phyloP scores from a whole-genome alignment of 2,329 filamentous ascomycete genomes.

The Fusarium albosuccineum region DNA sequence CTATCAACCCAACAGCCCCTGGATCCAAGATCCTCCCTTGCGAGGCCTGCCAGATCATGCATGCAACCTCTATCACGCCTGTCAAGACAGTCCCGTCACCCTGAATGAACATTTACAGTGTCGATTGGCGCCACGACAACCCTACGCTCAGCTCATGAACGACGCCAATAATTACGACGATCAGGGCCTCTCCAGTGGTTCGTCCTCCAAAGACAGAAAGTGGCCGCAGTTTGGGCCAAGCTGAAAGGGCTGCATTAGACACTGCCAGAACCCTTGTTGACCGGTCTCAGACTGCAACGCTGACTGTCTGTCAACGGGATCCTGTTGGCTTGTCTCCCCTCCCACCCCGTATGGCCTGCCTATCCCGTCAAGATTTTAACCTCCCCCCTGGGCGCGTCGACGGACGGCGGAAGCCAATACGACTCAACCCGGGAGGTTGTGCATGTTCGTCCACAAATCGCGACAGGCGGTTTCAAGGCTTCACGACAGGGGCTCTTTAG shows the following conservation, averaged over 20 bases:
- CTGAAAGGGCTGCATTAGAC: slow-evolving; percentile 33
- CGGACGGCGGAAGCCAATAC: slow-evolving; percentile 25
- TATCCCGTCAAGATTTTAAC: slow-evolving; percentile 22
- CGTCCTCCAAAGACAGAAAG: not conserved
- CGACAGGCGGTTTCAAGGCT: not conserved
- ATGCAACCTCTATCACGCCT: slow-evolving; percentile 32
- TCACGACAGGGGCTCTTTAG: slow-evolving; percentile 10
- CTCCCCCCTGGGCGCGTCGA: slow-evolving; percentile 8
- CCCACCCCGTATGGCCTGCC: slow-evolving; percentile 20
- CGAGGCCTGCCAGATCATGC: slow-evolving; percentile 22
- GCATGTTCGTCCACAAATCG: slow-evolving; percentile 10
- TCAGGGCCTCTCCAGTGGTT: slow-evolving; percentile 22
- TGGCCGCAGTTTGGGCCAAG: slow-evolving; percentile 27
- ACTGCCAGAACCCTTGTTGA: slow-evolving; percentile 27
- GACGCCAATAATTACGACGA: slow-evolving; percentile 37
- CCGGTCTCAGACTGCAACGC: slow-evolving; percentile 23
- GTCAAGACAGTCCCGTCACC: slow-evolving; percentile 20
- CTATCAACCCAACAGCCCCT: not conserved
- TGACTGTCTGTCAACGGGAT: slow-evolving; percentile 10
- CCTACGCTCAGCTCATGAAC: slow-evolving; percentile 34
- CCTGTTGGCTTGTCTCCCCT: slow-evolving; percentile 20
- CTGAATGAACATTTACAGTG: not conserved
- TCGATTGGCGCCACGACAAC: slow-evolving; percentile 47
- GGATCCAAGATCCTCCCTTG: not conserved
- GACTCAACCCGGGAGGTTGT: slow-evolving; percentile 17